Evolutionary conservation across 2,329 filamentous ascomycete genomes (phyloP).

Genomic region (Cladosporium phlei): DNA sequence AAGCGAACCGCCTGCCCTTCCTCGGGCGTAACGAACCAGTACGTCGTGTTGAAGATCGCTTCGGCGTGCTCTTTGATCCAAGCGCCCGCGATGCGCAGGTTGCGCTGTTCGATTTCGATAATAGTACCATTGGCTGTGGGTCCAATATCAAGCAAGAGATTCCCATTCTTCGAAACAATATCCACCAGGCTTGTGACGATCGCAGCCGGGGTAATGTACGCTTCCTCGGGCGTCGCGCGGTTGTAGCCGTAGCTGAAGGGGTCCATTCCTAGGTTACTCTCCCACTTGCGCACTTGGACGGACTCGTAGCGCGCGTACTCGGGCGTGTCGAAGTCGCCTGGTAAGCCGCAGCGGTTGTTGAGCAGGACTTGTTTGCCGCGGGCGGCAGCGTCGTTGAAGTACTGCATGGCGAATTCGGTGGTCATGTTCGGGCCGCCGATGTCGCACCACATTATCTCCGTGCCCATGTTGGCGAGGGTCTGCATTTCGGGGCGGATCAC

Average conservation of each 20-base stretch:
- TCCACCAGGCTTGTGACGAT: conserved; percentile 49
- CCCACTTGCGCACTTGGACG: conserved; percentile 55
- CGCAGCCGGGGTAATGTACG: conserved; percentile 50
- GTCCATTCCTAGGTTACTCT: conserved; percentile 57
- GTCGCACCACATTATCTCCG: conserved; percentile 48
- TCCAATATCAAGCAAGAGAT: conserved; percentile 54
- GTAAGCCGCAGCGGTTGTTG: conserved; percentile 54
- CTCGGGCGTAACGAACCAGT: conserved; percentile 47
- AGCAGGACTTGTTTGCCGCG: conserved; percentile 49
- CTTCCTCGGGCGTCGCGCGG: conserved; percentile 45
- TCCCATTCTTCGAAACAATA: conserved; percentile 53
- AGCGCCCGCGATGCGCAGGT: conserved; percentile 47
- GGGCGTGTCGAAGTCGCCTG: conserved; percentile 57
- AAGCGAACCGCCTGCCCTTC: conserved; percentile 47
- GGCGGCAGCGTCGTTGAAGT: conserved; percentile 39
- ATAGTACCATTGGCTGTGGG: conserved; percentile 54
- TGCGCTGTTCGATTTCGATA: conserved; percentile 43
- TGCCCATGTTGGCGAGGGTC: conserved; percentile 39
- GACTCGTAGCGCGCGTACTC: conserved; percentile 51
- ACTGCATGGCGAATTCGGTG: conserved; percentile 38
- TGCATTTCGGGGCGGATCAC: conserved; percentile 43
- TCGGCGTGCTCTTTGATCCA: conserved; percentile 54
- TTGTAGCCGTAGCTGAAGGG: conserved; percentile 59
- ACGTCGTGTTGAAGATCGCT: conserved; percentile 55
- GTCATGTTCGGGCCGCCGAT: conserved; percentile 43